Conservation (phyloP, 1,284 basidiomycete genomes). For the Cutaneotrichosporon sp. region DNA sequence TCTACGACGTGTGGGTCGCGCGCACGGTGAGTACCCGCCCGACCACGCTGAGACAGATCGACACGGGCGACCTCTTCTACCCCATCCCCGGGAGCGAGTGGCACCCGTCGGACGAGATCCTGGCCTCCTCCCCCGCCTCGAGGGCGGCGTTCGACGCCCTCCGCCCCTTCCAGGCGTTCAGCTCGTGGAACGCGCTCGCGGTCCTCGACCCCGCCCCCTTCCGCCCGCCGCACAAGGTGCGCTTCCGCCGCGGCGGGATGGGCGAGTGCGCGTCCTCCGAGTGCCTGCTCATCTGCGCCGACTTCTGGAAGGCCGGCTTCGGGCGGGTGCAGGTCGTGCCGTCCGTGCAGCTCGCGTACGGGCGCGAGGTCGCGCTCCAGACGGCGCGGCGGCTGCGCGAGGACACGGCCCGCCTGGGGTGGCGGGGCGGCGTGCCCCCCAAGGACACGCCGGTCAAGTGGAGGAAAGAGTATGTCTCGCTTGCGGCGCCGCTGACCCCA, state of each 20-base stretch:
- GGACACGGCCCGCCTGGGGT: conserved; percentile 35
- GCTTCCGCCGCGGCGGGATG: conserved; percentile 44
- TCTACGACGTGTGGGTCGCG: conserved; percentile 54
- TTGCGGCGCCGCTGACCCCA: conserved; percentile 32
- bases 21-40: conserved; percentile 39
- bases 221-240: conserved; percentile 37
- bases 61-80: conserved; percentile 54
- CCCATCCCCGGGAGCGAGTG: conserved; percentile 48
- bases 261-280: conserved; percentile 52
- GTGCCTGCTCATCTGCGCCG: conserved; percentile 46
- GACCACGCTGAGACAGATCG: conserved; percentile 33
- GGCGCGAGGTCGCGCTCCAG: conserved; percentile 39
- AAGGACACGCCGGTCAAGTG: conserved; percentile 30
- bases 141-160: conserved; percentile 31
- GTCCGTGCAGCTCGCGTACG: conserved; percentile 51
- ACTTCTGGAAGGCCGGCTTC: conserved; percentile 50
- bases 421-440: conserved; percentile 46
- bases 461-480: conserved; percentile 34
- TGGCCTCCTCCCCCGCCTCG: conserved; percentile 39
- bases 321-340: conserved; percentile 52
- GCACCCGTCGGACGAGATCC: conserved; percentile 47
- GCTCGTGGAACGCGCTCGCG: conserved; percentile 52
- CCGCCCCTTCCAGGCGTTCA: conserved; percentile 52
- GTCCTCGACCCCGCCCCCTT: conserved; percentile 45
- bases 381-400: conserved; percentile 32